Evolutionary conservation across 1,139 yeast genomes (phyloP).

Genomic region (Geotrichum carabidarum): DNA sequence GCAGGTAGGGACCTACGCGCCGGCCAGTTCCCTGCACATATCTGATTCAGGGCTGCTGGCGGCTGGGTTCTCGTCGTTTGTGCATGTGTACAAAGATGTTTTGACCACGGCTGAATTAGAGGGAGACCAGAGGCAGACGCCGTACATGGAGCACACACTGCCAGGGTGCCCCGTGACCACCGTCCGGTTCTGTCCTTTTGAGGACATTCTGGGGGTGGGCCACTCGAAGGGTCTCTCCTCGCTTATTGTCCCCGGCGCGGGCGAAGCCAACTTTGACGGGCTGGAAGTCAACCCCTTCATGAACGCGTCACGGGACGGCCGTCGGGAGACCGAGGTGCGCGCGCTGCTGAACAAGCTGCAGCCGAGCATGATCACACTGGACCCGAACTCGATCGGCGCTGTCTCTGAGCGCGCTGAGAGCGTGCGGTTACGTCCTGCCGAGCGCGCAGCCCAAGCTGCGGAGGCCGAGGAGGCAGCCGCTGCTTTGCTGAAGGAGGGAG

Average conservation of each 20-base stretch:
- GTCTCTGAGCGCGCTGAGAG: conserved; percentile 67
- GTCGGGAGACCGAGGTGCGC: conserved; percentile 91
- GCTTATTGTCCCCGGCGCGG: conserved; percentile 89
- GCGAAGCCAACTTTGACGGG: conserved; percentile 97
- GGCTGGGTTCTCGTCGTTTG: conserved; percentile 93
- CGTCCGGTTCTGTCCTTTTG: conserved; percentile 82
- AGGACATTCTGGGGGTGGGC: conserved; percentile 89
- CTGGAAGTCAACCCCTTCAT: conserved; percentile 90
- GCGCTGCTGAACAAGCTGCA: conserved; percentile 78
- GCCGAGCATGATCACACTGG: conserved; percentile 87
- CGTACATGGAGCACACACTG: conserved; percentile 86
- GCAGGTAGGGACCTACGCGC: conserved; percentile 71
- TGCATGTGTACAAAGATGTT: conserved; percentile 53
- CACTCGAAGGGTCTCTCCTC: conserved; percentile 74
- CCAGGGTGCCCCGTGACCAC: conserved; percentile 72
- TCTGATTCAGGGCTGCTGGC: conserved; percentile 85
- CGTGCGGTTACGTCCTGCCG: conserved; percentile 57
- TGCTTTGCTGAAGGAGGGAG: conserved; percentile 25
- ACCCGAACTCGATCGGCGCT: conserved; percentile 82
- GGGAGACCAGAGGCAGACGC: conserved; percentile 52
- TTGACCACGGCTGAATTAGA: conserved; percentile 35
- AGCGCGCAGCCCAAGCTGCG: conserved; percentile 44
- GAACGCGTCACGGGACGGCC: conserved; percentile 66
- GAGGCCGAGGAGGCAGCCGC: conserved; percentile 34
- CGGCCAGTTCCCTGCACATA: conserved; percentile 71